A percentile compares a stretch with the other conserved stretches of the same genome.
These are phyloP conservation scores for Entoloma clypeatum DNA, from an alignment of 1,284 basidiomycete species.

Conservation along the genomic window DNA sequence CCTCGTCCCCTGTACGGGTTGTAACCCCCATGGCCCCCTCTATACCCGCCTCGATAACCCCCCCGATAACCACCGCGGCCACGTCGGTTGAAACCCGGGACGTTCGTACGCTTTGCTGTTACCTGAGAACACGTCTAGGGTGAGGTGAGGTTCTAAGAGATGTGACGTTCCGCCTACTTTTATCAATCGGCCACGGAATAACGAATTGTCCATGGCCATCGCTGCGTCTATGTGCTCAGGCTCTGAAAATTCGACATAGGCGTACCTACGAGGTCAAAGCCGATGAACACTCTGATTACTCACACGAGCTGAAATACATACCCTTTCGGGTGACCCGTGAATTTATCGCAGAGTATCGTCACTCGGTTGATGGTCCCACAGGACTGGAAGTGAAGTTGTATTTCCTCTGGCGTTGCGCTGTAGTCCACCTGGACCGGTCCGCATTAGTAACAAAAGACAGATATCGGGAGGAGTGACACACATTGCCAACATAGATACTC, in stretches of 20 bases:
- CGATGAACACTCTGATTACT: background rate
- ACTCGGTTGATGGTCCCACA: conserved; percentile 99
- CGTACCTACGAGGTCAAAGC: conserved; percentile 59
- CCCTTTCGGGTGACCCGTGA: conserved; percentile 99
- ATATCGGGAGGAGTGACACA: conserved; percentile 41
- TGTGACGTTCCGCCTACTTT: conserved; percentile 54
- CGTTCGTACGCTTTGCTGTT: conserved; percentile 88
- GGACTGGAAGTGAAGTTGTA: conserved; percentile 95
- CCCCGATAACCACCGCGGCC: conserved; percentile 75
- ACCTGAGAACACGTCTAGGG: conserved; percentile 49
- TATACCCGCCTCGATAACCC: conserved; percentile 66
- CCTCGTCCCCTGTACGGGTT: conserved; percentile 77
- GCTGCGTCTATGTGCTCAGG: conserved; percentile 92
- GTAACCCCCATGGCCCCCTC: conserved; percentile 66
- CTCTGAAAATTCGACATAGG: conserved; percentile 98
- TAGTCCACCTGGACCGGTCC: conserved; percentile 89
- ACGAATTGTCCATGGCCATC: conserved; percentile 90
- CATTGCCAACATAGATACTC: conserved; percentile 97
- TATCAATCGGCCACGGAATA: conserved; percentile 91
- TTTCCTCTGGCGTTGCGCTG: conserved; percentile 95
- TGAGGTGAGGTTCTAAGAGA: background rate
- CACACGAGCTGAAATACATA: conserved; percentile 35
- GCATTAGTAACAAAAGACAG: conserved; percentile 9
- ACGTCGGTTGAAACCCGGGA: conserved; percentile 86
- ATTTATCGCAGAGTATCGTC: conserved; percentile 99